phyloP scores from a whole-genome alignment of 78 protist genomes.

The Bigelowiella natans region DNA sequence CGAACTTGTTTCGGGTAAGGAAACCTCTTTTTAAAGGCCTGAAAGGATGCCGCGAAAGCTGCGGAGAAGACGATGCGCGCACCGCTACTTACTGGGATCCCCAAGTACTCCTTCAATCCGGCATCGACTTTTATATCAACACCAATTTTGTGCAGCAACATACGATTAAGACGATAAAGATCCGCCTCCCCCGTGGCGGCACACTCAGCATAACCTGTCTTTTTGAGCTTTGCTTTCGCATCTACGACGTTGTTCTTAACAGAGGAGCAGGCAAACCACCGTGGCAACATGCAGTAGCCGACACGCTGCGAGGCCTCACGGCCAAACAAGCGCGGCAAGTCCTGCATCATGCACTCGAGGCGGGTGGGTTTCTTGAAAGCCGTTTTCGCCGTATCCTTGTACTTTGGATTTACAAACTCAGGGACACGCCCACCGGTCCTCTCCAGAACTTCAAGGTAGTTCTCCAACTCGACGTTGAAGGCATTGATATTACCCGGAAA shows the following conservation, averaged over 20 bases:
- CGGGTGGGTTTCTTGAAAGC: constrained; percentile 41
- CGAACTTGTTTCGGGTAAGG: no score
- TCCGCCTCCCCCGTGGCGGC: not conserved
- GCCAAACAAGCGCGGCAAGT: not conserved
- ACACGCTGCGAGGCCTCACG: not conserved
- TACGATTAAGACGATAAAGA: not conserved
- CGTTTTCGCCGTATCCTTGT: constrained; percentile 19
- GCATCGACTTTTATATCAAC: no score
- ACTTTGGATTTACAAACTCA: constrained; percentile 62
- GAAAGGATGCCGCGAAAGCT: no score
- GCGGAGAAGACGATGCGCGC: no score
- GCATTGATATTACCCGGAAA: constrained; percentile 46
- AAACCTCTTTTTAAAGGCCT: no score
- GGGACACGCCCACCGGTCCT: constrained; percentile 19
- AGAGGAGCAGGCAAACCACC: not conserved
- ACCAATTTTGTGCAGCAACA: no score
- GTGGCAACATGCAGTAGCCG: constrained; percentile 23
- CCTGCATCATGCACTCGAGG: constrained; percentile 66
- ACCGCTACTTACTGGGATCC: no score
- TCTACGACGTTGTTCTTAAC: constrained; percentile 31
- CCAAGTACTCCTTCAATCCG: no score
- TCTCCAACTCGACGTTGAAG: constrained; percentile 3
- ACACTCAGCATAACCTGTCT: not conserved
- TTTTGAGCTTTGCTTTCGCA: not conserved
- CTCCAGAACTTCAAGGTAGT: constrained; percentile 8